Percentiles rank a stretch among this genome's conserved stretches.
phyloP scores from a whole-genome alignment of 257 asterid species.

The Ilex asprella region DNA sequence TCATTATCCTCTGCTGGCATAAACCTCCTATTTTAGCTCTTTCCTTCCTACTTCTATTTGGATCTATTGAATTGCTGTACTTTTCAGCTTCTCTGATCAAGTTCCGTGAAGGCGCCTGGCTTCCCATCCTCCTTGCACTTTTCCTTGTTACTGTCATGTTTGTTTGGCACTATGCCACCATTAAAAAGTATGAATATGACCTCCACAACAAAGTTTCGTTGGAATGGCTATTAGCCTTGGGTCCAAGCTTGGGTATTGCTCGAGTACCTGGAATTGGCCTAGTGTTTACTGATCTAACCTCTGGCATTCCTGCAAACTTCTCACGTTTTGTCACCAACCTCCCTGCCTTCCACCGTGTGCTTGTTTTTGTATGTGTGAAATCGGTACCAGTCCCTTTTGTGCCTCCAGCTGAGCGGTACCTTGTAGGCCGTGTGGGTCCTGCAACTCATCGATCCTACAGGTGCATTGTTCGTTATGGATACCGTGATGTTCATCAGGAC shows the following conservation, averaged over 20 bases:
- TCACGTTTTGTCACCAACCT: conserved; percentile 1
- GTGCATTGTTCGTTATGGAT: conserved; percentile 4
- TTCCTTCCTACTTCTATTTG: neutral
- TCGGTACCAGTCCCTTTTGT: conserved; percentile 3
- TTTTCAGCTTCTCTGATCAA: conserved; percentile 1
- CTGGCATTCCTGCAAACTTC: conserved; percentile 3
- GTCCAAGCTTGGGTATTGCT: neutral
- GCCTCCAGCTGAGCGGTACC: conserved; percentile 2
- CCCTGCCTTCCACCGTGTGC: conserved; percentile 4
- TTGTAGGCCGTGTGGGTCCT: conserved; percentile 3
- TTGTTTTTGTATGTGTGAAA: conserved; percentile 1
- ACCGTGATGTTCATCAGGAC: conserved; percentile 1
- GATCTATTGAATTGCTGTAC: neutral
- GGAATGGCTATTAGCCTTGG: neutral
- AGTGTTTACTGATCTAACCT: neutral
- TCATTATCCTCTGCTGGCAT: conserved; percentile 1
- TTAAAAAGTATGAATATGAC: conserved; percentile 1
- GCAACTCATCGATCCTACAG: conserved; percentile 2
- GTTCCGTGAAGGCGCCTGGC: conserved; percentile 1
- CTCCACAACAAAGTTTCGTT: conserved; percentile 3
- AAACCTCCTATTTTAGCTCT: conserved; percentile 1
- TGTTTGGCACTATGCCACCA: conserved; percentile 3
- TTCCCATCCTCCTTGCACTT: conserved; percentile 2
- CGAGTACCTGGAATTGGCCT: conserved; percentile 1
- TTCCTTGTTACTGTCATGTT: conserved; percentile 1